Conservation (phyloP, 2,329 filamentous ascomycete genomes). For the Botrytis fragariae region DNA sequence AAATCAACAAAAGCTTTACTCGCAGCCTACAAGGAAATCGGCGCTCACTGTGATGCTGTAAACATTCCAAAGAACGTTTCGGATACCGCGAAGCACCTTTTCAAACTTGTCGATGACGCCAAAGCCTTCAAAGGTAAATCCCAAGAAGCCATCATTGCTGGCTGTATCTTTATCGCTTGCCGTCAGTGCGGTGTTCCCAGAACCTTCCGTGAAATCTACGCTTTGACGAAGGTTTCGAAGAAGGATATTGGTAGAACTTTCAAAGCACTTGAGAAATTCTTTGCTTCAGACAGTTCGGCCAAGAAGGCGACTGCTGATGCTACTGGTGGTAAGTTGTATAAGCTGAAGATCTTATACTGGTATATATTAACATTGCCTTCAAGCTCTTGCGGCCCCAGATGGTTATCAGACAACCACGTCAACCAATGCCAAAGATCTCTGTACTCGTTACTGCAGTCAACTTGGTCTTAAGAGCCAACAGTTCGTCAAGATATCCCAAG, state of each 20-base stretch:
- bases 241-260: slow-evolving; percentile 97
- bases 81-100: slow-evolving; percentile 90
- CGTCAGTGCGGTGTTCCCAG: slow-evolving; percentile 83
- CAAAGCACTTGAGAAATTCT: slow-evolving; percentile 86
- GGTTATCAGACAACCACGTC: slow-evolving; percentile 72
- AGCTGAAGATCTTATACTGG: slow-evolving; percentile 27
- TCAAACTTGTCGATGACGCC: slow-evolving; percentile 89
- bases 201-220: slow-evolving; percentile 92
- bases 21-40: slow-evolving; percentile 84
- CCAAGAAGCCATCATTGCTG: slow-evolving; percentile 88
- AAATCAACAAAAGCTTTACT: slow-evolving; percentile 80
- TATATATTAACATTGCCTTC: slow-evolving; percentile 36
- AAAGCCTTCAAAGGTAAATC: slow-evolving; percentile 95
- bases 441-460: slow-evolving; percentile 83
- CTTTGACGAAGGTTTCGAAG: slow-evolving; percentile 89
- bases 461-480: slow-evolving; percentile 70
- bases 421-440: slow-evolving; percentile 79
- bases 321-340: slow-evolving; percentile 52
- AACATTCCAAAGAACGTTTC: slow-evolving; percentile 77
- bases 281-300: slow-evolving; percentile 68
- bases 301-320: slow-evolving; percentile 48
- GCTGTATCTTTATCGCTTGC: slow-evolving; percentile 96
- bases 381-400: slow-evolving; percentile 42
- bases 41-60: slow-evolving; percentile 80
- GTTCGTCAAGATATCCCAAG: slow-evolving; percentile 76